Evolutionary conservation across 805 yeast genomes (phyloP).

Genomic region (Myxozyma neotropica): DNA sequence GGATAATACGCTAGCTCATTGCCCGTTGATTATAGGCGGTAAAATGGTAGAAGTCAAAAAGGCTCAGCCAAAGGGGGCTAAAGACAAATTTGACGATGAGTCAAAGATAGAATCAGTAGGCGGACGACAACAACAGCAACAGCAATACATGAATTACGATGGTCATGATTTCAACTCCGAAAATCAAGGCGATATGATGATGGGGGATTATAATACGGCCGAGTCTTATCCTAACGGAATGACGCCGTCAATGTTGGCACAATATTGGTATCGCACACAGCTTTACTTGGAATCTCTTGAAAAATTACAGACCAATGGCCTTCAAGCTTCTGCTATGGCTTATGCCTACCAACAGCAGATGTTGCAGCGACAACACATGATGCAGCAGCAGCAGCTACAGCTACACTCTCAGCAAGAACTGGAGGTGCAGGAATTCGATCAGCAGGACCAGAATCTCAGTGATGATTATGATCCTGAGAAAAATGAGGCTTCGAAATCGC

Average conservation of each 20-base stretch:
- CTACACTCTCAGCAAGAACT: not conserved
- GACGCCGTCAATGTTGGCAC: conserved; percentile 49
- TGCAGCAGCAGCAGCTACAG: conserved; percentile 4
- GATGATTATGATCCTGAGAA: not conserved
- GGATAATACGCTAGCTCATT: conserved; percentile 80
- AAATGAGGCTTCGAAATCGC: not conserved
- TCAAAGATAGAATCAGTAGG: conserved; percentile 10
- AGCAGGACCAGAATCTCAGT: not conserved
- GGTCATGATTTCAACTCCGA: conserved; percentile 25
- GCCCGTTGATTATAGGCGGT: conserved; percentile 81
- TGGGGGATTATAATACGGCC: conserved; percentile 10
- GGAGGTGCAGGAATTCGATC: not conserved
- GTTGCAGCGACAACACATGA: not conserved
- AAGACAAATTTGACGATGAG: conserved; percentile 6
- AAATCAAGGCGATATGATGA: conserved; percentile 6
- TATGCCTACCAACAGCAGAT: conserved; percentile 11
- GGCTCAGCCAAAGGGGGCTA: conserved; percentile 47
- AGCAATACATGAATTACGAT: conserved; percentile 26
- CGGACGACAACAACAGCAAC: conserved; percentile 19
- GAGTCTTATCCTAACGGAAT: conserved; percentile 38
- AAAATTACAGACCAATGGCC: conserved; percentile 11
- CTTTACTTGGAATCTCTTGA: conserved; percentile 37
- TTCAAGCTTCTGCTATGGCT: conserved; percentile 5
- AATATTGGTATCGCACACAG: conserved; percentile 49
- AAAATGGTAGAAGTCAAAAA: conserved; percentile 52